phyloP scores from a whole-genome alignment of 805 yeast species.

The Helenozyma baotianmanensis region DNA sequence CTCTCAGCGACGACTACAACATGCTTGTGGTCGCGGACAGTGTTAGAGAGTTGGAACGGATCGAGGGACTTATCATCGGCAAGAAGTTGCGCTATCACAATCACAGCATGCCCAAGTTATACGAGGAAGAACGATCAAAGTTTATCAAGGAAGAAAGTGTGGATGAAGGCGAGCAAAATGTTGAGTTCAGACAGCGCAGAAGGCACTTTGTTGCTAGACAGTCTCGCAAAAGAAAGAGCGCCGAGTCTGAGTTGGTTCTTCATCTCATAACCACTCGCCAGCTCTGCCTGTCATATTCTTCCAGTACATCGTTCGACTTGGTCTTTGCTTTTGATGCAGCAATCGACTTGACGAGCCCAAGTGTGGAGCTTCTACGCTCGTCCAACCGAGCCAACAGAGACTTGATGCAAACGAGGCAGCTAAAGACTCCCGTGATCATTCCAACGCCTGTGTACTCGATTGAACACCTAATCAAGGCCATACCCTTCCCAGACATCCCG shows the following conservation, averaged over 20 bases:
- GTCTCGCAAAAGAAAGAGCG: neutral
- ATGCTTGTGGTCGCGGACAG: slow-evolving; percentile 51
- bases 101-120: slow-evolving; percentile 56
- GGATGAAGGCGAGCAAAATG: slow-evolving; percentile 8
- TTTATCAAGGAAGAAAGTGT: slow-evolving; percentile 4
- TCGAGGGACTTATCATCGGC: slow-evolving; percentile 78
- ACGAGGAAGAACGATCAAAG: slow-evolving; percentile 27
- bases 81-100: slow-evolving; percentile 60
- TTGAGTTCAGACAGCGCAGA: slow-evolving; percentile 9
- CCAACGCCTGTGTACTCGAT: slow-evolving; percentile 33
- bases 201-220: slow-evolving; percentile 4
- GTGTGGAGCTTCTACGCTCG: slow-evolving; percentile 30
- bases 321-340: slow-evolving; percentile 35
- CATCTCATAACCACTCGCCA: slow-evolving; percentile 15
- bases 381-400: slow-evolving; percentile 4
- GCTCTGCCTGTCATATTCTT: slow-evolving; percentile 10
- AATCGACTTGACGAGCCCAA: slow-evolving; percentile 30
- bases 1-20: slow-evolving; percentile 11
- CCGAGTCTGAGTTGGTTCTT: slow-evolving; percentile 4
- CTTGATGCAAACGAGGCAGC: neutral
- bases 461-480: slow-evolving; percentile 23
- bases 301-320: slow-evolving; percentile 19
- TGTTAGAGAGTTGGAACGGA: slow-evolving; percentile 67
- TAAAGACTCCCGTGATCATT: slow-evolving; percentile 29
- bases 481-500: slow-evolving; percentile 19